These are phyloP conservation scores for Ustilago crameri DNA, from an alignment of 1,284 basidiomycete species.

Conservation along the genomic window DNA sequence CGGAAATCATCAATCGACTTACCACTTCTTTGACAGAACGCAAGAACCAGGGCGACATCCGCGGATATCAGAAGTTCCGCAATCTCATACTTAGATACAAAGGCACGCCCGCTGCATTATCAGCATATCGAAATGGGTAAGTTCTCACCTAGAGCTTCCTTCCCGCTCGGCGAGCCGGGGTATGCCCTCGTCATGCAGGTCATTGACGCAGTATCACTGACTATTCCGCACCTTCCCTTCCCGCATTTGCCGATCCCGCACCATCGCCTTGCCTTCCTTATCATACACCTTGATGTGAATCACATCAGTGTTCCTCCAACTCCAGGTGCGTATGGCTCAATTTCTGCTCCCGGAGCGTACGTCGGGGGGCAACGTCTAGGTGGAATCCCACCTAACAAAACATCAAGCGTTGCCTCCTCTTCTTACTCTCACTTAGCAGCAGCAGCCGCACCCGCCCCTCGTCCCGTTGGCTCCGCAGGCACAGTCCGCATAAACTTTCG, in stretches of 20 bases:
- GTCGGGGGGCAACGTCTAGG: constrained; percentile 28
- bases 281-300: too few species aligned
- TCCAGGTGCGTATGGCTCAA: constrained; percentile 39
- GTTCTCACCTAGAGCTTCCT: neutral
- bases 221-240: neutral
- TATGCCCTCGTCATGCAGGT: neutral
- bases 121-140: constrained; percentile 19
- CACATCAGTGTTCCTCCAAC: constrained; percentile 7
- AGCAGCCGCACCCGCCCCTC: constrained; percentile 9
- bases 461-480: constrained; percentile 22
- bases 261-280: neutral
- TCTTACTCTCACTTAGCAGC: constrained; percentile 22
- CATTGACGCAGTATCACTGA: constrained; percentile 4
- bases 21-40: constrained; percentile 24
- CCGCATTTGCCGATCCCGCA: neutral
- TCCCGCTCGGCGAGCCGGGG: neutral
- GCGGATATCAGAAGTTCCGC: constrained; percentile 43
- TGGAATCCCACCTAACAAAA: constrained; percentile 28
- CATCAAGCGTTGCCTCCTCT: constrained; percentile 29
- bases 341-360: constrained; percentile 26
- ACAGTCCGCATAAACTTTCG: constrained; percentile 47
- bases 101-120: constrained; percentile 5
- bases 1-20: constrained; percentile 48
- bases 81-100: constrained; percentile 39
- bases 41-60: constrained; percentile 29